Evolutionary conservation across 2,329 filamentous ascomycete species (phyloP).

Genomic region (Cladosporium cucumerinum): DNA sequence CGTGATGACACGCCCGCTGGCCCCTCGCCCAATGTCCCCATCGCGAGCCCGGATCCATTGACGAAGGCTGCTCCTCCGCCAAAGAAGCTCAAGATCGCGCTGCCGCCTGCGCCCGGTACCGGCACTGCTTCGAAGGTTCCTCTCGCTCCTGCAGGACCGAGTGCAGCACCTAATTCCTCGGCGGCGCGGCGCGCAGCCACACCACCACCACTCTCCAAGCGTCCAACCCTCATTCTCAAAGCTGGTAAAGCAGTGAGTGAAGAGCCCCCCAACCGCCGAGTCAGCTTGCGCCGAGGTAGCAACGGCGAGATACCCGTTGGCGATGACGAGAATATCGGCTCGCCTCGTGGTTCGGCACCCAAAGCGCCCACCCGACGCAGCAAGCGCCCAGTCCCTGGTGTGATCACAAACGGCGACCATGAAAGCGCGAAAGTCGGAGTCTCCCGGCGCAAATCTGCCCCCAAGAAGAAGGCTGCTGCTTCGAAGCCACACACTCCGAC

Average conservation of each 20-base stretch:
- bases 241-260: conserved; percentile 47
- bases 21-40: conserved; percentile 9
- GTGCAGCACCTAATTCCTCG: conserved; percentile 30
- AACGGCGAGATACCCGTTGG: conserved; percentile 21
- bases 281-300: conserved; percentile 43
- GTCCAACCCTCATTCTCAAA: conserved; percentile 40
- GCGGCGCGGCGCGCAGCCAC: conserved; percentile 27
- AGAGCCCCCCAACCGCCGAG: conserved; percentile 43
- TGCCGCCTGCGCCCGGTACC: conserved; percentile 17
- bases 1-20: conserved; percentile 45
- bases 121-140: conserved; percentile 35
- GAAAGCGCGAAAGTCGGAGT: conserved; percentile 65
- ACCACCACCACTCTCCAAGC: conserved; percentile 24
- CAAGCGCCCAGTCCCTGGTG: conserved; percentile 69
- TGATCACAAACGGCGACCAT: conserved; percentile 57
- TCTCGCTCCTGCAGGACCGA: conserved; percentile 42
- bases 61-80: conserved; percentile 27
- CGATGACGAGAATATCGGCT: conserved; percentile 18
- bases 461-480: conserved; percentile 57
- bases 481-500: conserved; percentile 15
- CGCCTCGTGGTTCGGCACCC: conserved; percentile 19
- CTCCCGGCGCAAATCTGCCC: conserved; percentile 67
- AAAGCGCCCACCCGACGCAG: conserved; percentile 47
- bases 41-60: conserved; percentile 22
- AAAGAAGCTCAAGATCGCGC: conserved; percentile 36